Conservation (phyloP, 805 yeast species). For the Lachancea nothofagi region DNA sequence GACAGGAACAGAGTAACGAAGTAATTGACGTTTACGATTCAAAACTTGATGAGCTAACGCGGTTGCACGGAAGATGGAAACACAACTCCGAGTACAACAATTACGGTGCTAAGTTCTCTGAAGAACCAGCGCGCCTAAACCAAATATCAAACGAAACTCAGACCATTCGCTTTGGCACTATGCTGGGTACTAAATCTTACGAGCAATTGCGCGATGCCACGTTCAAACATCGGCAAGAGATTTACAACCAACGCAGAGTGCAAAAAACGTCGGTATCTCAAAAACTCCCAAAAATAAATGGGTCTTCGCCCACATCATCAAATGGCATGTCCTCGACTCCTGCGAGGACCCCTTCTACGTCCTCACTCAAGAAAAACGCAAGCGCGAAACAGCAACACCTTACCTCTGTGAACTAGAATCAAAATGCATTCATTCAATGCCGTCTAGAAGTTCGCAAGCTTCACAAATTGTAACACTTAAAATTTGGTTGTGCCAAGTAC, state of each 20-base stretch:
- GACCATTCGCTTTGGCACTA: constrained; percentile 83
- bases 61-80: constrained; percentile 60
- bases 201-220: constrained; percentile 71
- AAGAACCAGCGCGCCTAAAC: constrained; percentile 79
- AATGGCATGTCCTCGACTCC: constrained; percentile 8
- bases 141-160: constrained; percentile 83
- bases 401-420: constrained; percentile 8
- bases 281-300: constrained; percentile 9
- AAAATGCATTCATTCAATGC: neutral
- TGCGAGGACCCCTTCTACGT: constrained; percentile 7
- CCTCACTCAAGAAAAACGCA: constrained; percentile 8
- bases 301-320: constrained; percentile 18
- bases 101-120: constrained; percentile 47
- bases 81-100: constrained; percentile 54
- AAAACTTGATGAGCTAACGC: constrained; percentile 38
- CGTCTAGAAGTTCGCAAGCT: neutral
- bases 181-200: constrained; percentile 81
- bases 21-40: constrained; percentile 43
- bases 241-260: constrained; percentile 32
- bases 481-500: neutral
- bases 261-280: constrained; percentile 21
- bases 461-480: constrained; percentile 2
- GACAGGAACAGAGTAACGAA: constrained; percentile 23
- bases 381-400: constrained; percentile 7
- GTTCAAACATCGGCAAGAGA: constrained; percentile 61